Conservation (phyloP, 2,329 filamentous ascomycete genomes). For the Aspergillus costaricaensis region DNA sequence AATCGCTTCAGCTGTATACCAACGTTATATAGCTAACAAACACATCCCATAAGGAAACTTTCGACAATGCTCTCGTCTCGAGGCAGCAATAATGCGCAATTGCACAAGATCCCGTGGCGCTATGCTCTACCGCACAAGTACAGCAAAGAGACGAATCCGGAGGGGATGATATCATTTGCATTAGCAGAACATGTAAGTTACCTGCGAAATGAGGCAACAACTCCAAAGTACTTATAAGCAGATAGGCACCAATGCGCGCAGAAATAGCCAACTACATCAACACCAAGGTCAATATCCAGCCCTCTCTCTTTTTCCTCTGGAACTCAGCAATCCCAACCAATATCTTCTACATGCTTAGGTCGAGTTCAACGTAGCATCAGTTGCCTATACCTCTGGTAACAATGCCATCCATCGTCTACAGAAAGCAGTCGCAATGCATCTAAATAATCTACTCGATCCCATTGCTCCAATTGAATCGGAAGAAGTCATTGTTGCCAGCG, state of each 20-base stretch:
- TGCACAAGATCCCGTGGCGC: constrained; percentile 29
- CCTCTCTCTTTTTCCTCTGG: background rate
- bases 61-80: constrained; percentile 31
- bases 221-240: background rate
- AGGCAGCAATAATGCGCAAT: constrained; percentile 25
- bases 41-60: background rate
- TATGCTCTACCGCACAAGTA: constrained; percentile 30
- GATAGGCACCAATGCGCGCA: constrained; percentile 39
- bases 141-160: constrained; percentile 32
- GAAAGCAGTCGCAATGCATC: constrained; percentile 41
- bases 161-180: constrained; percentile 39
- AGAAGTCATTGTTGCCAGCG: constrained; percentile 45
- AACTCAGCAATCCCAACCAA: background rate
- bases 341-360: constrained; percentile 23
- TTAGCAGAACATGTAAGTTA: constrained; percentile 38
- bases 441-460: constrained; percentile 47
- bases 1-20: too few species aligned
- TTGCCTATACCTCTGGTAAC: constrained; percentile 46
- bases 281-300: constrained; percentile 29
- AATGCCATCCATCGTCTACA: constrained; percentile 43
- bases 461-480: constrained; percentile 34
- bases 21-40: too few species aligned
- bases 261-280: constrained; percentile 44
- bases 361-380: constrained; percentile 33
- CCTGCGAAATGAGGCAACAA: too few species aligned